Base-by-base conservation (phyloP, 208 protist species). In the Tritrichomonas musculus region DNA sequence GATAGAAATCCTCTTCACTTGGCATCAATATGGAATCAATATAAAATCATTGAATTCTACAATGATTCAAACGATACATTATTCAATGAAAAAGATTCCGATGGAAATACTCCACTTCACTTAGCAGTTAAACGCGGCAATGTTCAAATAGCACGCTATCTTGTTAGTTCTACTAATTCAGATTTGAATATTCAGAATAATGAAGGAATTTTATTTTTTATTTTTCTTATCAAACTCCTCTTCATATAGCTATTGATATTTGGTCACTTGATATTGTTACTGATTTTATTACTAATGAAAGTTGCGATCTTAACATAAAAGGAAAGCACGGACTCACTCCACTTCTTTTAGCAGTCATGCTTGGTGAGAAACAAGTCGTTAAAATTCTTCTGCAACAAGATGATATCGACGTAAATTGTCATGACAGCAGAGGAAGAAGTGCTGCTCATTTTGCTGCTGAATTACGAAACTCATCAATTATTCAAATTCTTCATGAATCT, bases 81-180 rank as follows among this genome's bases (percentile, higher is more conserved):
- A n/a, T 82, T 82, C 8, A 41, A 50, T 47, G 47, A 57, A 60
- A 57, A 8, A 39, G 47, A 53, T 88, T 57, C n/a, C 9, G 57
- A 57, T 55, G 77, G 77, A 5, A 49, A 88, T 33, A 88, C 77
- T 41, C 77, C 77, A 88, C 41, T 88, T 8, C 77, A 88, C 57
- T 39, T 55, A n/a, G 77, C 77, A 57, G 47, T 57, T 88, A 49
- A 88, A 60, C 25, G 20, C 5, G 20, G 77, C 14, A 88, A 53
- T 17, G 44, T 53, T 39, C 20, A 57, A 49, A 88, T 69, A n/a
- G 64, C 27, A n/a, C 3, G 27, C 11, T 69, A 69, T 69, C 11
- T 69, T 33, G 3, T 33, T n/a, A n/a, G 30, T 17, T 33, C 11
- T 69, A n/a, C 27, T n/a, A n/a, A n/a, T 8, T 33, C 27, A 8